These are phyloP conservation scores for Corylus americana DNA, from an alignment of 306 rosid genomes.

Conservation along the genomic window DNA sequence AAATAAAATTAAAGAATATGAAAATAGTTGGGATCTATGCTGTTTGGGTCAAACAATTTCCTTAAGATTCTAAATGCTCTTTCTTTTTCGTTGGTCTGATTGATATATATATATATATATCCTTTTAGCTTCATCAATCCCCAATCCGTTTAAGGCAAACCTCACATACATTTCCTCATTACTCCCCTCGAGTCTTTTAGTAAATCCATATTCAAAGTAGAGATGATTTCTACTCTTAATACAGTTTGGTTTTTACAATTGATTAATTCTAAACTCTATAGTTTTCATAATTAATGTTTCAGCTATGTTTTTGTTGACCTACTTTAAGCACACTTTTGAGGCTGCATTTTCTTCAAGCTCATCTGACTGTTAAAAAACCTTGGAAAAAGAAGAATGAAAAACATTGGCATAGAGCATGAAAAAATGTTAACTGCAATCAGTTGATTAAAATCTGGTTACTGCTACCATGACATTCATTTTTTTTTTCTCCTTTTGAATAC, in stretches of 20 bases:
- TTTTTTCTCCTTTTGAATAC: background rate
- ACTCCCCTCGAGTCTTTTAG: too few relatives aligned
- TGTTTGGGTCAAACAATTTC: background rate
- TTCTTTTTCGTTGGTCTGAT: background rate
- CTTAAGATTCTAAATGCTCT: background rate
- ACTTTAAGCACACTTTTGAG: background rate
- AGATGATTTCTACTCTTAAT: too few relatives aligned
- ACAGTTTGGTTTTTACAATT: too few relatives aligned
- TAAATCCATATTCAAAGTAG: too few relatives aligned
- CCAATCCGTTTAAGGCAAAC: too few relatives aligned
- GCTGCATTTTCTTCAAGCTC: background rate
- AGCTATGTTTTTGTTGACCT: background rate
- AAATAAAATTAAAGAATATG: background rate
- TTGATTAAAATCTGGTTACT: background rate
- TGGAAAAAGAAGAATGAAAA: background rate
- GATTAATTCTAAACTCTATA: background rate
- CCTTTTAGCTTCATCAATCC: too few relatives aligned
- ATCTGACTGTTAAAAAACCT: background rate
- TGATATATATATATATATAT: too few relatives aligned
- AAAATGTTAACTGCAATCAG: background rate
- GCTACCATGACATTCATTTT: background rate
- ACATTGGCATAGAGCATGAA: background rate
- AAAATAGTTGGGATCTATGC: background rate
- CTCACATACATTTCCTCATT: too few relatives aligned
- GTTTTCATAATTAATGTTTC: background rate